Percentiles rank a stretch among this genome's conserved stretches.
These are phyloP conservation scores for Starmerella apicola DNA, from an alignment of 805 yeast genomes.

Conservation along the genomic window DNA sequence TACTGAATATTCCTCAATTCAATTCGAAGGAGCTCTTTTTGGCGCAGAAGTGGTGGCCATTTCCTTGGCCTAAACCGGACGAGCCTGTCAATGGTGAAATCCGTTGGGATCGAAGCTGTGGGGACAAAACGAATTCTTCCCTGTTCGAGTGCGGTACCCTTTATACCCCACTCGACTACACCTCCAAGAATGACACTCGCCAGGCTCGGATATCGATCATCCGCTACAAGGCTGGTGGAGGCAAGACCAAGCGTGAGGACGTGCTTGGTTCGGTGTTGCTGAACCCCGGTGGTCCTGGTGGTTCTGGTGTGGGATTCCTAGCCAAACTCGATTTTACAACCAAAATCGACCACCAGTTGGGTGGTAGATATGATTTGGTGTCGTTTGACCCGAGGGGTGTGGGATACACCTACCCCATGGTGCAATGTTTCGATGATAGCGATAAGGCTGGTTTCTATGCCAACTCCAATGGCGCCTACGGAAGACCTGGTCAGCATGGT, in stretches of 20 bases:
- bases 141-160: constrained; percentile 9
- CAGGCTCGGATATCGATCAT: constrained; percentile 10
- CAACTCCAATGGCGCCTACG: not conserved
- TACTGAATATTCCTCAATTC: too few relatives aligned
- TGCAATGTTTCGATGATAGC: constrained; percentile 10
- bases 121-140: too few relatives aligned
- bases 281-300: constrained; percentile 24
- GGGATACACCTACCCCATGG: constrained; percentile 16
- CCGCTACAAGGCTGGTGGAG: constrained; percentile 10
- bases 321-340: constrained; percentile 5
- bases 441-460: not conserved
- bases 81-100: too few relatives aligned
- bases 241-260: constrained; percentile 9
- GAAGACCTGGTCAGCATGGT: constrained; percentile 8
- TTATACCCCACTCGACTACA: constrained; percentile 12
- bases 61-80: too few relatives aligned
- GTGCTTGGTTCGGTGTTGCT: constrained; percentile 17
- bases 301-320: constrained; percentile 15
- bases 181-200: constrained; percentile 4
- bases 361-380: constrained; percentile 16
- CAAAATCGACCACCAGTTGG: constrained; percentile 10
- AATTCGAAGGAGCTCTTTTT: too few relatives aligned
- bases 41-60: too few relatives aligned
- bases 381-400: constrained; percentile 22
- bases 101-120: too few relatives aligned